Evolutionary conservation across 75 land plant genomes (phyloP).

Genomic region (Pinus tabuliformis): DNA sequence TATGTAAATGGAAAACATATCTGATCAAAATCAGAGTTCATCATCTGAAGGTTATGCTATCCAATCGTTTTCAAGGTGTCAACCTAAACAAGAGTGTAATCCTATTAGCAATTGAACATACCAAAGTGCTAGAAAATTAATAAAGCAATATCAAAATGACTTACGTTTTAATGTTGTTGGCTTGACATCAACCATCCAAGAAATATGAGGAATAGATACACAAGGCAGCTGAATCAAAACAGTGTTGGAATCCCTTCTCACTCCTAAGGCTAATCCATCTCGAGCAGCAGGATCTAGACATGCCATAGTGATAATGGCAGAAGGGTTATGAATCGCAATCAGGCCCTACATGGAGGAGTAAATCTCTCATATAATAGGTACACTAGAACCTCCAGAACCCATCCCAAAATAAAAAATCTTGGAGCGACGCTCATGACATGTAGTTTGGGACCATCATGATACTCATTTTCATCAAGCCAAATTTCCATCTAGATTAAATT

Average conservation of each 20-base stretch:
- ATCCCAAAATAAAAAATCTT: no score
- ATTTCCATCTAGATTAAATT: no score
- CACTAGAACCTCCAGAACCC: no score
- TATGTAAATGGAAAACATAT: conserved; percentile 61
- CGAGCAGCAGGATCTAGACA: conserved; percentile 16
- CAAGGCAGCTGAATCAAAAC: conserved; percentile 39
- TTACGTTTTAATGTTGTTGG: conserved; percentile 2
- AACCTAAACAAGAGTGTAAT: not conserved
- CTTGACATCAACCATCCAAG: conserved; percentile 34
- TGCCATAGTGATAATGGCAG: conserved; percentile 24
- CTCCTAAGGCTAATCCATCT: conserved; percentile 28
- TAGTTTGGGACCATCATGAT: no score
- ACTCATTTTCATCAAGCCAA: no score
- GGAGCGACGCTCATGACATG: no score
- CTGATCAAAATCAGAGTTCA: conserved; percentile 52
- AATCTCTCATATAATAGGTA: not conserved
- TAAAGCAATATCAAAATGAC: not conserved
- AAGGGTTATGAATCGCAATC: conserved; percentile 31
- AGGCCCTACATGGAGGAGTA: conserved; percentile 36
- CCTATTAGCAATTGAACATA: not conserved
- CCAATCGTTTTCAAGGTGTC: no score
- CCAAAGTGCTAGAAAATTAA: not conserved
- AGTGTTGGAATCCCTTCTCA: conserved; percentile 7
- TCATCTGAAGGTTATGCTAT: no score
- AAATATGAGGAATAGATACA: conserved; percentile 19